A percentile compares a stretch with the other conserved stretches of the same genome.
Conservation (phyloP, 1,139 yeast genomes). For the Kurtzmaniella quercitrusa region DNA sequence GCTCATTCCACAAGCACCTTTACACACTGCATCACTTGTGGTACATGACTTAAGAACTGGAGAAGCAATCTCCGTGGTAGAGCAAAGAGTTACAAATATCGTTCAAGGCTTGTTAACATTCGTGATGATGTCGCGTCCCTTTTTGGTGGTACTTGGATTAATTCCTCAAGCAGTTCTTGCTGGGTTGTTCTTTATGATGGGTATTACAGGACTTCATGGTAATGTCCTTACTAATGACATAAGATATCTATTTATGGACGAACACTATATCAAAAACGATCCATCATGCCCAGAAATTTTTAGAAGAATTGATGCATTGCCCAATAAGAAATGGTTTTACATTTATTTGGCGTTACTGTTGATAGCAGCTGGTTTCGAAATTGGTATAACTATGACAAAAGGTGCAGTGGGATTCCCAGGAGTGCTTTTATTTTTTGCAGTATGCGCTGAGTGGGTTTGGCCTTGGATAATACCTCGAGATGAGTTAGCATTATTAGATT, state of each 20-base stretch:
- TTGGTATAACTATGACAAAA: constrained; percentile 78
- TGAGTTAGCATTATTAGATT: constrained; percentile 63
- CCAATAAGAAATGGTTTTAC: constrained; percentile 47
- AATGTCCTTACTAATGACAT: constrained; percentile 64
- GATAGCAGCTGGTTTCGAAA: constrained; percentile 72
- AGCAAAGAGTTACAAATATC: constrained; percentile 82
- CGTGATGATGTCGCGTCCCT: constrained; percentile 88
- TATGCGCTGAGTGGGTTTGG: constrained; percentile 67
- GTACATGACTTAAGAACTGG: constrained; percentile 48
- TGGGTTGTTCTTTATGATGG: constrained; percentile 92
- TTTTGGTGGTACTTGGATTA: constrained; percentile 70
- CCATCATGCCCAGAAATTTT: constrained; percentile 34
- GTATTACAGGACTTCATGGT: constrained; percentile 68
- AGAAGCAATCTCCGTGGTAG: constrained; percentile 62
- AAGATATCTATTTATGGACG: constrained; percentile 63
- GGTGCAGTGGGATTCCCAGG: constrained; percentile 97
- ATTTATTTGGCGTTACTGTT: constrained; percentile 57
- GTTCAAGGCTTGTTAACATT: constrained; percentile 79
- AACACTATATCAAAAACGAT: constrained; percentile 33
- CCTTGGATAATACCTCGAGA: constrained; percentile 59
- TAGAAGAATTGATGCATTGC: constrained; percentile 28
- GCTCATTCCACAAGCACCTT: constrained; percentile 92
- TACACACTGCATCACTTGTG: constrained; percentile 78
- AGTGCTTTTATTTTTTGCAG: constrained; percentile 54
- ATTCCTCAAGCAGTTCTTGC: constrained; percentile 95